Conservation (phyloP, 2,329 filamentous ascomycete genomes). For the Calycina marina region DNA sequence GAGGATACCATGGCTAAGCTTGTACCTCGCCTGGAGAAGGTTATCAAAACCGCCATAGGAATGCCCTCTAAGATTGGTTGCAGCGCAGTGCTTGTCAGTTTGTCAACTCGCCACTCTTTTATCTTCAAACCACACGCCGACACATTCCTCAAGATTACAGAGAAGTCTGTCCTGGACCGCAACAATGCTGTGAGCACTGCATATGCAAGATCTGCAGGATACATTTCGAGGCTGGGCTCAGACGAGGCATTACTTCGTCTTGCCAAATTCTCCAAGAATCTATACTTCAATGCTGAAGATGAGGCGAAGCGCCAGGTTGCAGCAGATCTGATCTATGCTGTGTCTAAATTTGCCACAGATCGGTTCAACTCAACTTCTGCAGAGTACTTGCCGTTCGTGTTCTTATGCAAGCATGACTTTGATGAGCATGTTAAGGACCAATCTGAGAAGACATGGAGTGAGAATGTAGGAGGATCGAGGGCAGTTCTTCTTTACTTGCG, state of each 20-base stretch:
- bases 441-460: conserved; percentile 78
- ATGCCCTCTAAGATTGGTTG: conserved; percentile 91
- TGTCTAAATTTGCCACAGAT: conserved; percentile 80
- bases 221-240: conserved; percentile 52
- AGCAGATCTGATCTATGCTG: conserved; percentile 67
- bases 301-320: conserved; percentile 59
- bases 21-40: conserved; percentile 55
- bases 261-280: conserved; percentile 38
- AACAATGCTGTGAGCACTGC: conserved; percentile 88
- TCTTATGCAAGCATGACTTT: conserved; percentile 73
- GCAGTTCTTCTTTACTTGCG: conserved; percentile 70
- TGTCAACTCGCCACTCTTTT: conserved; percentile 66
- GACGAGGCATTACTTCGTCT: conserved; percentile 36
- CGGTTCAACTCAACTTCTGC: conserved; percentile 67
- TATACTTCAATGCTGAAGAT: conserved; percentile 76
- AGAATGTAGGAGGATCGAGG: conserved; percentile 75
- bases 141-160: conserved; percentile 60
- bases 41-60: conserved; percentile 75
- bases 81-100: conserved; percentile 66
- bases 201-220: conserved; percentile 77
- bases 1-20: conserved; percentile 62
- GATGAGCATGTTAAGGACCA: conserved; percentile 65
- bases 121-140: conserved; percentile 64
- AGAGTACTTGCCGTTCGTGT: conserved; percentile 71
- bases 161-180: conserved; percentile 73